phyloP scores from a whole-genome alignment of 257 asterid species.

The Solanum tarijense region DNA sequence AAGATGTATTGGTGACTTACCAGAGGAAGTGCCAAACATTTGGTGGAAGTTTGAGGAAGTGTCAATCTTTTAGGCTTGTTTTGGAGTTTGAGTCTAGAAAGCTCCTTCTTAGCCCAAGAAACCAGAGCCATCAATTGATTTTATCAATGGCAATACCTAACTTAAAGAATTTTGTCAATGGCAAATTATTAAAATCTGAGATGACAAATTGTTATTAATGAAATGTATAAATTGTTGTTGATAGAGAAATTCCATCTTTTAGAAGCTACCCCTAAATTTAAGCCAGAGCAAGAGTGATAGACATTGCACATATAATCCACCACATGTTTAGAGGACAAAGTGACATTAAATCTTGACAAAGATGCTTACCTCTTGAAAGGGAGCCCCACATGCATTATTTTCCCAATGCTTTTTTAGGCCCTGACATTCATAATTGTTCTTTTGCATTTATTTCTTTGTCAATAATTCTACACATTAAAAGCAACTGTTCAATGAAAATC shows the following conservation, averaged over 20 bases:
- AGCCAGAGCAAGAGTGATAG: not conserved
- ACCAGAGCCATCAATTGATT: slow-evolving; percentile 12
- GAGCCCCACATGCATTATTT: not conserved
- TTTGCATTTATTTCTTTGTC: not conserved
- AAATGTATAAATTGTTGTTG: not conserved
- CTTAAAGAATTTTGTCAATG: not conserved
- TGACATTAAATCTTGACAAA: not conserved
- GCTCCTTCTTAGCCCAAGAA: slow-evolving; percentile 30
- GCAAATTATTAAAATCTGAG: not conserved
- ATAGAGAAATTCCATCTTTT: not conserved
- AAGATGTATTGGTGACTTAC: not conserved
- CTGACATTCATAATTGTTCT: not conserved
- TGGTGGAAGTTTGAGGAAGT: slow-evolving; percentile 3
- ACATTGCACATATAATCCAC: not conserved
- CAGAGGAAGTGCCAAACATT: not conserved
- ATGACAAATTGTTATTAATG: not conserved
- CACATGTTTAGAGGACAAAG: not conserved
- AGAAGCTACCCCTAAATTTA: not conserved
- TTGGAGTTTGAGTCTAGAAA: slow-evolving; percentile 8
- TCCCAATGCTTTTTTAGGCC: not conserved
- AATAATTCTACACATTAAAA: not conserved
- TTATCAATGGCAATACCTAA: not conserved
- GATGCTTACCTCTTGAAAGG: not conserved
- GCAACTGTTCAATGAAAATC: not conserved
- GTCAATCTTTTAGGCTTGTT: slow-evolving; percentile 6